Base-by-base conservation (phyloP, 2,329 filamentous ascomycete genomes). In the Didymellaceae sp. region DNA sequence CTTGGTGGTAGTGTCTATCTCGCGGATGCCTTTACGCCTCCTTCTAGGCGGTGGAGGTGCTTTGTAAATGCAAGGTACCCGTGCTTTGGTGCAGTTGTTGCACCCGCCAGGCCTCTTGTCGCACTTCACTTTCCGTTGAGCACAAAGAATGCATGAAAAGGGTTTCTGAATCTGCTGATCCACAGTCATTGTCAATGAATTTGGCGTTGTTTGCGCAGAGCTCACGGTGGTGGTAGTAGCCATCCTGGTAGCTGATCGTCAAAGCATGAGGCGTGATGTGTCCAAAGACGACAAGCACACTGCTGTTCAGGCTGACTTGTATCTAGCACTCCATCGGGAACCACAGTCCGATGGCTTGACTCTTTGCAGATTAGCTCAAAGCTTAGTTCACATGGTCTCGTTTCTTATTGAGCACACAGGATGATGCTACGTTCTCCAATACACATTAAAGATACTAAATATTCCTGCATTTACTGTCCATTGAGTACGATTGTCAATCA, bases 81-180 rank as follows among this genome's bases (percentile, higher is more conserved):
- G 61, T 8, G 65, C 59, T 43, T 68, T 67, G 6, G 57, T 54
- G 54, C 68, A 72, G 34, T 67, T 70, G 0, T 57, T 55, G 40
- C 70, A 72, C 1, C 68, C 67, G 20, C 62, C 57, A 10, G 62
- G 58, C 4, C 21, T 43, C 30, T 63, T 65, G 31, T 73, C 68
- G 42, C 68, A 73, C 44, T 62, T 67, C 16, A 73, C 68, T 49
- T 73, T 73, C 10, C 70, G 55, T 31, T 68, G 65, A 6, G 67
- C 63, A 43, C 68, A 72, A 8, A 70, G 56, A 4, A 71, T 60
- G 38, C 70, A 73, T 1, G 70, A 69, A 39, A 65, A 71, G 32
- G 60, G 57, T 37, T 73, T 72, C 2, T 65, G 60, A 1, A 50
- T 41, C 9, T 18, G 35, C 8, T 51, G 47, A 11, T 35, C 41